Evolutionary conservation across 164 flowering plant genomes (phyloP), one percentile per base, ranked within the genome.

Genomic region (Buxus sempervirens): DNA sequence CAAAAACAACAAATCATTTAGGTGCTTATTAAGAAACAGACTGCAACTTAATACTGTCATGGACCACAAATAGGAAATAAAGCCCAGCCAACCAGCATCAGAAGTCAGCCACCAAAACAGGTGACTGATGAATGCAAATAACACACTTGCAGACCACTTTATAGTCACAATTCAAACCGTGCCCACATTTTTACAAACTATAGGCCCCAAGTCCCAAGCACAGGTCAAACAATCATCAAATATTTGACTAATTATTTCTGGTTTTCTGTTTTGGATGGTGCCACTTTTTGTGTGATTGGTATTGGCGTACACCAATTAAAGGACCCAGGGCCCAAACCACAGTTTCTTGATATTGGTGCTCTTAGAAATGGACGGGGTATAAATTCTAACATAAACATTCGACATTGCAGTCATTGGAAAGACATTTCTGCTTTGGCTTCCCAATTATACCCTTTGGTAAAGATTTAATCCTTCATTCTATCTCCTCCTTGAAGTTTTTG

Each of bases 311-410:
- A n/a, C n/a, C n/a, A n/a, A n/a, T 71, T 68, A 96, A 69, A 69
- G 91, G n/a, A n/a, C n/a, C 90, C 83, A 93, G n/a, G n/a, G n/a
- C n/a, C 98, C 99, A 98, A 96, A 61, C 91, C 99, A 75, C 99
- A 98, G 78, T 96, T 98, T 73, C 99, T 96, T 56, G 96, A 32
- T 32, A 3, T 32, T 7, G 7, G 38, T 32, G 38, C n/a, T n/a
- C n/a, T n/a, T n/a, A n/a, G 38, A 32, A 32, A 32, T 32, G 38
- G n/a, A n/a, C n/a, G n/a, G n/a, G n/a, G n/a, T n/a, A n/a, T n/a
- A n/a, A n/a, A n/a, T n/a, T n/a, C n/a, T n/a, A n/a, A n/a, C n/a
- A n/a, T n/a, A n/a, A n/a, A n/a, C n/a, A n/a, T n/a, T n/a, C n/a
- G n/a, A n/a, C n/a, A n/a, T n/a, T n/a, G n/a, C n/a, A n/a, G n/a